Evolutionary conservation across 1,139 yeast species (phyloP).

Genomic region (Geotrichum cucujoidarum): DNA sequence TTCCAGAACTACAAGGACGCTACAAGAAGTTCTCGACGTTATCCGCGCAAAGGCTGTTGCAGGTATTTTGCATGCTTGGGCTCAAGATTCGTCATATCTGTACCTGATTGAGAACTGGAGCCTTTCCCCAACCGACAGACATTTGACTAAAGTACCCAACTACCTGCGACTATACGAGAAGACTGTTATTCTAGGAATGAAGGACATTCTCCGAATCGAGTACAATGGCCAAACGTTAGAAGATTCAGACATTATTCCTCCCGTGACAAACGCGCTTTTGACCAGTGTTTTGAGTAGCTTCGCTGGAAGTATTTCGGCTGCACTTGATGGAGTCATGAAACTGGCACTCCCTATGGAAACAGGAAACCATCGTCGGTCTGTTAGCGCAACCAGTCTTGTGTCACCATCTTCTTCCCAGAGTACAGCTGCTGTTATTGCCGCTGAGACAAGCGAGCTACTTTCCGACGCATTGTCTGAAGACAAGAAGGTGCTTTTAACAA

Average conservation of each 20-base stretch:
- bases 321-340: slow-evolving; percentile 27
- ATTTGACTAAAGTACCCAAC: slow-evolving; percentile 30
- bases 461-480: slow-evolving; percentile 36
- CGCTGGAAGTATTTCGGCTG: slow-evolving; percentile 36
- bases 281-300: slow-evolving; percentile 41
- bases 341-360: slow-evolving; percentile 16
- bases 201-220: slow-evolving; percentile 28
- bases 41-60: slow-evolving; percentile 43
- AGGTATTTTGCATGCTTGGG: slow-evolving; percentile 48
- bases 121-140: slow-evolving; percentile 21
- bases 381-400: slow-evolving; percentile 14
- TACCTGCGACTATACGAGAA: slow-evolving; percentile 33
- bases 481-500: slow-evolving; percentile 40
- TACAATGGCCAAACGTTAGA: slow-evolving; percentile 21
- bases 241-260: slow-evolving; percentile 39
- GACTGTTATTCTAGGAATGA: slow-evolving; percentile 33
- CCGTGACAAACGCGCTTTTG: slow-evolving; percentile 46
- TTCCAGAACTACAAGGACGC: slow-evolving; percentile 37
- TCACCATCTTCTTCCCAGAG: slow-evolving; percentile 10
- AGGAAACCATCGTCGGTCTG: slow-evolving; percentile 12
- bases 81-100: slow-evolving; percentile 45
- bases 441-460: slow-evolving; percentile 26
- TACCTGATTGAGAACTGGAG: slow-evolving; percentile 44
- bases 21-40: slow-evolving; percentile 38
- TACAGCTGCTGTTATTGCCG: slow-evolving; percentile 18